Evolutionary conservation across 805 yeast species (phyloP).

Genomic region (Starmera amethionina): DNA sequence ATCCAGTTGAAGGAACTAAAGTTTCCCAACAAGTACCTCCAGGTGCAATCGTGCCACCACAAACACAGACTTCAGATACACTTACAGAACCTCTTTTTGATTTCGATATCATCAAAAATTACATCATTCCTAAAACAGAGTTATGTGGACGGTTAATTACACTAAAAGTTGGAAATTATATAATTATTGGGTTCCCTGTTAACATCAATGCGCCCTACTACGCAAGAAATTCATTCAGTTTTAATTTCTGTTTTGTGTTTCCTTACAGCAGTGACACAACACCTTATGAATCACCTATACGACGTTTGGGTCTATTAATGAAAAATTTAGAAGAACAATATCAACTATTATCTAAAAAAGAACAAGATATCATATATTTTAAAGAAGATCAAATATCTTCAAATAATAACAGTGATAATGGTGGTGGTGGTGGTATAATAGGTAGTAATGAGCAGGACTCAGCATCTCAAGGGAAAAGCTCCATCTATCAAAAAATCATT

Average conservation of each 20-base stretch:
- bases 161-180: conserved; percentile 56
- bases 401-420: not conserved
- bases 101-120: conserved; percentile 82
- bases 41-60: conserved; percentile 43
- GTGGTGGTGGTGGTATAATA: no score
- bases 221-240: conserved; percentile 85
- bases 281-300: conserved; percentile 79
- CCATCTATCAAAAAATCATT: conserved; percentile 20
- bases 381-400: conserved; percentile 5
- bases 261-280: conserved; percentile 71
- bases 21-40: conserved; percentile 86
- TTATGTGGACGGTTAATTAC: conserved; percentile 77
- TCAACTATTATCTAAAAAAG: conserved; percentile 54
- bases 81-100: conserved; percentile 41
- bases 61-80: conserved; percentile 19
- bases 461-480: conserved; percentile 4
- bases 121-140: conserved; percentile 88
- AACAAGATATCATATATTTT: conserved; percentile 30
- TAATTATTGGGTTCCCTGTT: conserved; percentile 85
- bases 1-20: conserved; percentile 92
- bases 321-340: conserved; percentile 85
- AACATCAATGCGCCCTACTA: conserved; percentile 65
- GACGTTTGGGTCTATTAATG: conserved; percentile 81
- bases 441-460: no score
- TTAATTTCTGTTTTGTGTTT: conserved; percentile 89